Evolutionary conservation across 176 grass and related monocot genomes (phyloP).

Genomic region (Avena insularis): DNA sequence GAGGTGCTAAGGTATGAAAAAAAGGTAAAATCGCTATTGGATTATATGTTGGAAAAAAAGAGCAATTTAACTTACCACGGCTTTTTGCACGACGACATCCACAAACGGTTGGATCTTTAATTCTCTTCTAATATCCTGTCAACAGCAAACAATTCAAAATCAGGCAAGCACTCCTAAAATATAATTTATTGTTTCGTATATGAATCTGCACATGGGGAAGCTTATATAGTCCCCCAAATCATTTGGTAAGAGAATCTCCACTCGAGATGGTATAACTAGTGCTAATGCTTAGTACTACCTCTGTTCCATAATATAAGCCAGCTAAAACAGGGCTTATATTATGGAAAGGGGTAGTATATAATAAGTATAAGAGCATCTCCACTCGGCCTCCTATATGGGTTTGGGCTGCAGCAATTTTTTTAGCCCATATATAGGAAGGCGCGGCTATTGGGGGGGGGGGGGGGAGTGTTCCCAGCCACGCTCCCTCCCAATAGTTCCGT

Average conservation of each 20-base stretch:
- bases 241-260: background rate
- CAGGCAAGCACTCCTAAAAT: background rate
- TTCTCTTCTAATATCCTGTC: constrained; percentile 58
- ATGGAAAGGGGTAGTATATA: too few species aligned
- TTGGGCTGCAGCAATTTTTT: too few species aligned
- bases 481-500: too few species aligned
- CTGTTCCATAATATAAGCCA: too few species aligned
- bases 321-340: too few species aligned
- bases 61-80: constrained; percentile 48
- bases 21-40: background rate
- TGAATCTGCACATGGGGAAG: background rate
- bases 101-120: constrained; percentile 68
- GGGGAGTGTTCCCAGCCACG: too few species aligned
- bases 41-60: constrained; percentile 1
- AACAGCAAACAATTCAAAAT: constrained; percentile 1
- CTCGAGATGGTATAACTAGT: background rate
- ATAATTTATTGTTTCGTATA: background rate
- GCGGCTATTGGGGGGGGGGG: too few species aligned
- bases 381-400: too few species aligned
- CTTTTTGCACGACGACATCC: constrained; percentile 42
- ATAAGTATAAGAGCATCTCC: background rate
- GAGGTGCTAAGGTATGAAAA: background rate
- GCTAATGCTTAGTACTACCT: background rate
- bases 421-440: too few species aligned
- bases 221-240: background rate